Conservation (phyloP, 2,329 filamentous ascomycete genomes). For the Cladosporium sp. region DNA sequence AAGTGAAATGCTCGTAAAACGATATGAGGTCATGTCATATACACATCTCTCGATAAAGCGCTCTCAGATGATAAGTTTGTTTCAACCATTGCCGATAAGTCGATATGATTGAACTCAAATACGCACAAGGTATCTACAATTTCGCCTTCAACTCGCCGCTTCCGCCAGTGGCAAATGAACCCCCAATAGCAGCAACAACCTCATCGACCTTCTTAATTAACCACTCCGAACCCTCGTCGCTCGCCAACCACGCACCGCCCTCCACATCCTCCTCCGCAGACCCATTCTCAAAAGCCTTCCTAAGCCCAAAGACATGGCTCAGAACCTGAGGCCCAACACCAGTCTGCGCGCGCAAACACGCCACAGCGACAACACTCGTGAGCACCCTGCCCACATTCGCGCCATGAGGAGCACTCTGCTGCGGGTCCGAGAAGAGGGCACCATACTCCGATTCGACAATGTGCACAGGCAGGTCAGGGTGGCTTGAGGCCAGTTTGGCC, state of each 20-base stretch:
- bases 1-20: too few relatives aligned
- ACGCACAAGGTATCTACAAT: too few relatives aligned
- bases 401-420: conserved; percentile 30
- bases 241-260: conserved; percentile 59
- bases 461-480: conserved; percentile 76
- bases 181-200: conserved; percentile 49
- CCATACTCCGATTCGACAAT: conserved; percentile 73
- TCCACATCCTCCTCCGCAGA: conserved; percentile 51
- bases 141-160: conserved; percentile 40
- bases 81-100: too few relatives aligned
- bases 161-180: conserved; percentile 51
- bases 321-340: conserved; percentile 78
- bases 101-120: too few relatives aligned
- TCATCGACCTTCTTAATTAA: conserved; percentile 57
- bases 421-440: conserved; percentile 66
- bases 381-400: conserved; percentile 62
- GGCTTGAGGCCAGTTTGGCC: conserved; percentile 64
- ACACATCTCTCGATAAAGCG: too few relatives aligned
- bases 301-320: conserved; percentile 73
- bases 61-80: too few relatives aligned
- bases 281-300: conserved; percentile 63
- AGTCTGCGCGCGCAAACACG: conserved; percentile 71
- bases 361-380: conserved; percentile 68
- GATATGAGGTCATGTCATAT: too few relatives aligned
- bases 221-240: conserved; percentile 62